Evolutionary conservation across 306 rosid genomes (phyloP).

Genomic region (Rosa persica): DNA sequence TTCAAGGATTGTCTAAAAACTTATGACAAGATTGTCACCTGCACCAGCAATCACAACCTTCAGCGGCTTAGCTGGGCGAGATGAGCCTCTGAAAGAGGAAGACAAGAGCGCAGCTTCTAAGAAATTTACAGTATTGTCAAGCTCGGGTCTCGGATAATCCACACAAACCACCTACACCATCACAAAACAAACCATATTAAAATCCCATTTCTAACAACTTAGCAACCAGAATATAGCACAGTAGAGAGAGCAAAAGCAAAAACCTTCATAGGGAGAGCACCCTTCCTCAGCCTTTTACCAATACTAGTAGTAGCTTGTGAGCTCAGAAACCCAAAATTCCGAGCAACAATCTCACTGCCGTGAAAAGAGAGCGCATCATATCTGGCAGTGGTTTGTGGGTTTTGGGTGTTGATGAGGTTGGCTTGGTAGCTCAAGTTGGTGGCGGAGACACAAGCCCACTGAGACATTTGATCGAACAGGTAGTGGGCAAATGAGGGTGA

Average conservation of each 20-base stretch:
- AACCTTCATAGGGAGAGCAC: constrained; percentile 52
- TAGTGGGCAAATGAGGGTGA: neutral
- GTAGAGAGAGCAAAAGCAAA: neutral
- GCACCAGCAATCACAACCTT: constrained; percentile 89
- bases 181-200: constrained; percentile 2
- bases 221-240: neutral
- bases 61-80: constrained; percentile 73
- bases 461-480: constrained; percentile 46
- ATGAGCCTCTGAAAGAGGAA: constrained; percentile 62
- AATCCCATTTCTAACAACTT: neutral
- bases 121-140: constrained; percentile 73
- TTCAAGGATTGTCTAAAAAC: neutral
- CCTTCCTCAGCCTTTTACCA: constrained; percentile 35
- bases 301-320: constrained; percentile 17
- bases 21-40: constrained; percentile 41
- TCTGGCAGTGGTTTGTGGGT: constrained; percentile 10
- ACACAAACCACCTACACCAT: constrained; percentile 58
- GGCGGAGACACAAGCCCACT: constrained; percentile 56
- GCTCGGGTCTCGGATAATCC: constrained; percentile 87
- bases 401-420: constrained; percentile 20
- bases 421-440: constrained; percentile 46
- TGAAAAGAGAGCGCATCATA: constrained; percentile 45
- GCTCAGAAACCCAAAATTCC: constrained; percentile 29
- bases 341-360: constrained; percentile 52
- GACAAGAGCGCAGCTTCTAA: constrained; percentile 83